Percentiles rank a stretch among this genome's conserved stretches.
phyloP scores from a whole-genome alignment of 2,329 filamentous ascomycete species.

The Colletotrichum lini region DNA sequence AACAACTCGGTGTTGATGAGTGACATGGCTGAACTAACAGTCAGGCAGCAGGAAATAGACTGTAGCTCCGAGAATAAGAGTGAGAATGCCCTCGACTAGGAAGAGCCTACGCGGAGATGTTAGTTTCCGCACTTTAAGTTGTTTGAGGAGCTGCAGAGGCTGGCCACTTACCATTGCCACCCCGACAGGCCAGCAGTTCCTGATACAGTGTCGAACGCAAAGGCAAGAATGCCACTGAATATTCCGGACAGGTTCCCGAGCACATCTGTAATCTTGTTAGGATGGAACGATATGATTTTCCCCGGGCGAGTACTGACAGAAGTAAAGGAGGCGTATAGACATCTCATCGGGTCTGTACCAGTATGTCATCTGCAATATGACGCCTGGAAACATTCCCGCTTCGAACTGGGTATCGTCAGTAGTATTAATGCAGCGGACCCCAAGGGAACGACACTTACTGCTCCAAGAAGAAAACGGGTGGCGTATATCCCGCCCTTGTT shows the following conservation, averaged over 20 bases:
- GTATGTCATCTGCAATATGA: slow-evolving; percentile 61
- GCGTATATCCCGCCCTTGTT: slow-evolving; percentile 56
- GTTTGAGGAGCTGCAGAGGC: neutral
- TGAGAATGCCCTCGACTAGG: slow-evolving; percentile 61
- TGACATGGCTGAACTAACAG: slow-evolving; percentile 52
- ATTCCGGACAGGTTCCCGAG: slow-evolving; percentile 58
- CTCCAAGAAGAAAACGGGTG: slow-evolving; percentile 55
- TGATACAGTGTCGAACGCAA: slow-evolving; percentile 57
- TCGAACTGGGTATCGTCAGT: slow-evolving; percentile 48
- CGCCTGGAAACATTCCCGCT: slow-evolving; percentile 58
- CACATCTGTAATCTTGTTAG: slow-evolving; percentile 47
- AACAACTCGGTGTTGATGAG: slow-evolving; percentile 55
- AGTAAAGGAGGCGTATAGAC: slow-evolving; percentile 60
- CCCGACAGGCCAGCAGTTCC: slow-evolving; percentile 53
- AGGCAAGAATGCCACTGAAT: slow-evolving; percentile 60
- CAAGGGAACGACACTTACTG: slow-evolving; percentile 51
- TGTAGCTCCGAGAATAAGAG: slow-evolving; percentile 60
- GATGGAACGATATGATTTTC: neutral
- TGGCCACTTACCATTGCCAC: slow-evolving; percentile 49
- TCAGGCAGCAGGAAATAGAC: slow-evolving; percentile 69
- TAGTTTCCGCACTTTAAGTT: neutral
- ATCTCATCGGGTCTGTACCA: slow-evolving; percentile 66
- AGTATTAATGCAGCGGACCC: slow-evolving; percentile 37
- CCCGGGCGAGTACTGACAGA: slow-evolving; percentile 52
- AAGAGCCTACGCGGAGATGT: slow-evolving; percentile 51